Conservation (phyloP, 495 filamentous ascomycete species). For the Penicillium parvum region DNA sequence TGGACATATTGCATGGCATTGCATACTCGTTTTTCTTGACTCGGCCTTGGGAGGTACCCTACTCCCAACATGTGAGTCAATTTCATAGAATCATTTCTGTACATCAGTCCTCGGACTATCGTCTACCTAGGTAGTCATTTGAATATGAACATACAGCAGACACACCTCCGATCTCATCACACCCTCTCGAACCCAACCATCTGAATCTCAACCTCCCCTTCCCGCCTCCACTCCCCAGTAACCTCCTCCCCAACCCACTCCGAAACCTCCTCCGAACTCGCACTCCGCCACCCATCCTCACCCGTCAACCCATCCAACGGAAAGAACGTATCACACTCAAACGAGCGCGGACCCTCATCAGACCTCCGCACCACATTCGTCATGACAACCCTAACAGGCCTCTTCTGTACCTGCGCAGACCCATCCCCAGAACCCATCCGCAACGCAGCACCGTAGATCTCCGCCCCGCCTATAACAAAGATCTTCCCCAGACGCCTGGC, state of each 20-base stretch:
- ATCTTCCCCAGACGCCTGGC: slow-evolving; percentile 43
- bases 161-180: slow-evolving; percentile 9
- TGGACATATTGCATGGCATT: slow-evolving; percentile 19
- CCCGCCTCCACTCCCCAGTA: slow-evolving; percentile 34
- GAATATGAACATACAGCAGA: no score
- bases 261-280: slow-evolving; percentile 32
- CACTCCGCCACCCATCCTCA: slow-evolving; percentile 36
- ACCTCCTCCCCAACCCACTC: slow-evolving; percentile 46
- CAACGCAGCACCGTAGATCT: slow-evolving; percentile 75
- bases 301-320: slow-evolving; percentile 45
- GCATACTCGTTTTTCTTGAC: slow-evolving; percentile 5
- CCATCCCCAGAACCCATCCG: slow-evolving; percentile 20
- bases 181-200: slow-evolving; percentile 44
- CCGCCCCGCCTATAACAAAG: slow-evolving; percentile 86
- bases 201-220: slow-evolving; percentile 39
- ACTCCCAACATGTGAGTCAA: background rate
- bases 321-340: slow-evolving; percentile 89
- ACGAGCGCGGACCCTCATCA: slow-evolving; percentile 52
- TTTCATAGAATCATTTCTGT: background rate
- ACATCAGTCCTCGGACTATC: no score
- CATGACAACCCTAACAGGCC: slow-evolving; percentile 41
- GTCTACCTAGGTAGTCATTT: no score
- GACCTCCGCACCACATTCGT: slow-evolving; percentile 38
- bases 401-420: no score
- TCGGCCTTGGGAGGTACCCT: background rate